Percentiles rank a stretch among this genome's conserved stretches.
Conservation (phyloP, 306 rosid species). For the Ormosia emarginata region DNA sequence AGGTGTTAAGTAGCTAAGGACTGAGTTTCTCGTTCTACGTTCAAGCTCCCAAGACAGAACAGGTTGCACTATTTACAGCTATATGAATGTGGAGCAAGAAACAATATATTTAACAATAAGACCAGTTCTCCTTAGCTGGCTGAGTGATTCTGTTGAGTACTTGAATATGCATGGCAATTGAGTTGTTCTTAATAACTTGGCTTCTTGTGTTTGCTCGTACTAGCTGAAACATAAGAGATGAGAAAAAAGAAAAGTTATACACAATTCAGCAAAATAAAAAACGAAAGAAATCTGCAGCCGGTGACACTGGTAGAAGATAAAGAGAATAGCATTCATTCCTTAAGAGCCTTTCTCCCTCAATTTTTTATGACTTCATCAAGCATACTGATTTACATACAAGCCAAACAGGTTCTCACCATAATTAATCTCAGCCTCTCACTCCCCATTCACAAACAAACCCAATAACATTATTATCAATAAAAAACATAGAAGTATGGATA, state of each 20-base stretch:
- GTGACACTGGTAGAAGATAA: not conserved
- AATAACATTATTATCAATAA: not conserved
- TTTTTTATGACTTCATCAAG: not conserved
- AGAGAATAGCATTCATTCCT: not conserved
- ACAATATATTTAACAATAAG: too few relatives aligned
- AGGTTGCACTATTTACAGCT: too few relatives aligned
- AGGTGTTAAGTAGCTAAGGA: too few relatives aligned
- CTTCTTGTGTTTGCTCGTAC: not conserved
- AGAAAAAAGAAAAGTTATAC: not conserved
- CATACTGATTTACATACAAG: not conserved
- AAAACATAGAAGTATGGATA: not conserved
- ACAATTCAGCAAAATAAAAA: not conserved
- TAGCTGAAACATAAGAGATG: not conserved
- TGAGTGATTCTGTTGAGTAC: too few relatives aligned
- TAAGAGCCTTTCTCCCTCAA: not conserved
- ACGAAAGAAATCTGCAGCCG: not conserved
- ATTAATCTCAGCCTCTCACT: not conserved
- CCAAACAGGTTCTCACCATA: not conserved
- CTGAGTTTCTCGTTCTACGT: too few relatives aligned
- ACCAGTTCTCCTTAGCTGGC: too few relatives aligned
- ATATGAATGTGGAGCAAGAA: too few relatives aligned
- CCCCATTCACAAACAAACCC: not conserved
- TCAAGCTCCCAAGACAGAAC: too few relatives aligned
- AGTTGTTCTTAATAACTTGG: not conserved
- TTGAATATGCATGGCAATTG: too few relatives aligned